phyloP scores from a whole-genome alignment of 192 early-diverging fungal genomes.

The Helicostylum pulchrum region DNA sequence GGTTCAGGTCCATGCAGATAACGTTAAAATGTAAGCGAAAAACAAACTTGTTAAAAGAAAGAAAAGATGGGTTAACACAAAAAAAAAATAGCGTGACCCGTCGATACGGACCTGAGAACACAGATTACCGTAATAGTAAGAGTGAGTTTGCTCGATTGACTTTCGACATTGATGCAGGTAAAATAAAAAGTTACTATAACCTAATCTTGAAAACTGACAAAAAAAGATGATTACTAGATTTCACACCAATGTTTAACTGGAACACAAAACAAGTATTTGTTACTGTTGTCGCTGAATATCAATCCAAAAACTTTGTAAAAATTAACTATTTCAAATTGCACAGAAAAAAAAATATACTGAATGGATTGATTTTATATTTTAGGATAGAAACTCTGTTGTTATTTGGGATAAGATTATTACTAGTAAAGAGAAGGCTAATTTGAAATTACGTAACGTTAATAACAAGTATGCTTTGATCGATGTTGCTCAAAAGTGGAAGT shows the following conservation, averaged over 20 bases:
- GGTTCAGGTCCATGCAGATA: constrained; percentile 14
- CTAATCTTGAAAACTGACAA: background rate
- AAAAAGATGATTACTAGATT: constrained; percentile 45
- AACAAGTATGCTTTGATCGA: constrained; percentile 73
- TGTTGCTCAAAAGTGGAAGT: constrained; percentile 66
- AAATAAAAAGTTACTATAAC: background rate
- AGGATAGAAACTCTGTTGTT: constrained; percentile 70
- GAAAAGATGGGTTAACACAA: no score
- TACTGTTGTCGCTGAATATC: constrained; percentile 73
- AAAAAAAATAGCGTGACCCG: constrained; percentile 36
- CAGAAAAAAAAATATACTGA: background rate
- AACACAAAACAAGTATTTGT: constrained; percentile 91
- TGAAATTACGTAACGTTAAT: constrained; percentile 51
- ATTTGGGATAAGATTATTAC: constrained; percentile 84
- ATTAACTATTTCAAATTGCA: no score
- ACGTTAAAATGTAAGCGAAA: constrained; percentile 25
- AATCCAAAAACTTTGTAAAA: constrained; percentile 63
- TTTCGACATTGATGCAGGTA: constrained; percentile 73
- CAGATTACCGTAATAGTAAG: constrained; percentile 50
- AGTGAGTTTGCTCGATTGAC: constrained; percentile 60
- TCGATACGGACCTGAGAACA: constrained; percentile 49
- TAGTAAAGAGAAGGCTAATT: constrained; percentile 59
- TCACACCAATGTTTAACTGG: constrained; percentile 79
- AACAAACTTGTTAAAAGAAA: no score
- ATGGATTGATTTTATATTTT: constrained; percentile 18